Evolutionary conservation across 2,329 filamentous ascomycete species (phyloP), one percentile per base, ranked within the genome.

Genomic region (Incumbomyces lentus): DNA sequence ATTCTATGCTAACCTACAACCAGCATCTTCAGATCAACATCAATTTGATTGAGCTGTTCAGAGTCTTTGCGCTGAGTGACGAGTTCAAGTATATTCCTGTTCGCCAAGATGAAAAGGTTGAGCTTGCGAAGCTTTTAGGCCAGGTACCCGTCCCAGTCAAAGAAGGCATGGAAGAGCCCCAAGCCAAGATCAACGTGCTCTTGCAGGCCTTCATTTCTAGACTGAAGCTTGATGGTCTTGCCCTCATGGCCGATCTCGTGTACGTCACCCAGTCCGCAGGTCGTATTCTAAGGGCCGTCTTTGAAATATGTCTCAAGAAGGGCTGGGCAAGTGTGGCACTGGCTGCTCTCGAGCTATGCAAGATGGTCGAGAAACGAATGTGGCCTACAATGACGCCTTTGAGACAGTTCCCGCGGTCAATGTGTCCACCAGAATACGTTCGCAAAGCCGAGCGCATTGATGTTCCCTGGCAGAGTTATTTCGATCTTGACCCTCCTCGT

Each of bases 21-120:
- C 86, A 85, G 61, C 83, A 96, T 55, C 86, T 98, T 40, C 89
- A 95, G 62, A 88, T 90, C 12, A 87, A 84, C 10, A 92, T 95
- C 57, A 87, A 85, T 19, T 86, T 86, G 5, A 95, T 98, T 53
- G 92, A 98, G 66, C 76, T 98, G 35, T 96, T 98, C 79, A 82
- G 93, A 35, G 82, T 98, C 22, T 98, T 98, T 62, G 84, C 93
- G 11, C 76, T 96, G 31, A 96, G 92, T 60, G 87, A 93, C 46
- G 92, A 98, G 65, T 98, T 98, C 75, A 96, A 95, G 66, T 98
- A 94, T 64, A 98, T 98, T 35, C 92, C 92, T 1, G 90, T 98
- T 31, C 84, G 92, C 35, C 89, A 95, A 60, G 92, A 98, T 59
- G 92, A 98, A 71, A 96, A 96, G 70, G 73, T 98, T 29, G 92